Conservation (phyloP, 2,329 filamentous ascomycete species). For the Annulohypoxylon truncatum region DNA sequence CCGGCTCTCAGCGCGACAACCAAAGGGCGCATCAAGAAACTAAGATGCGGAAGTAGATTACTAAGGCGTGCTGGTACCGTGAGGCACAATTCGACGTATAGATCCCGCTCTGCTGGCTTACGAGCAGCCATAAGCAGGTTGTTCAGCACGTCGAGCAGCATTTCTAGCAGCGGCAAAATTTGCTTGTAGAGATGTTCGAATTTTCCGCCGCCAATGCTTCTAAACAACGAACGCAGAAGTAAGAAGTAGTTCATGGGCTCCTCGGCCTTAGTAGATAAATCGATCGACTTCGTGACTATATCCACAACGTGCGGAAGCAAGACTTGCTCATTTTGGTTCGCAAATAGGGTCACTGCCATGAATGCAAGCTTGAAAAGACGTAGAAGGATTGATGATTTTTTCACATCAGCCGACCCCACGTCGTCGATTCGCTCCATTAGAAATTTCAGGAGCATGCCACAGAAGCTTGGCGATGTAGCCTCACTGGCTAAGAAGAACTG, state of each 20-base stretch:
- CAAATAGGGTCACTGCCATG: conserved; percentile 98
- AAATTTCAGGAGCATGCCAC: conserved; percentile 96
- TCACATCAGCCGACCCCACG: conserved; percentile 90
- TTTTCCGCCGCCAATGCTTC: conserved; percentile 95
- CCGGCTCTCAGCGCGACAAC: conserved; percentile 95
- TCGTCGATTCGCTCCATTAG: conserved; percentile 97
- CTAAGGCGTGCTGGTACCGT: conserved; percentile 95
- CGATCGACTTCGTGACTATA: conserved; percentile 97
- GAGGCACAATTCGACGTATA: conserved; percentile 96
- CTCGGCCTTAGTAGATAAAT: conserved; percentile 92
- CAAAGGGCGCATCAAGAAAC: conserved; percentile 94
- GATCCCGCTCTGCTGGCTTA: conserved; percentile 88
- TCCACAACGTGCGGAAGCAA: conserved; percentile 95
- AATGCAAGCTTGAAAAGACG: conserved; percentile 98
- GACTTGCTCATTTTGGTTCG: conserved; percentile 93
- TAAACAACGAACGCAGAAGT: conserved; percentile 88
- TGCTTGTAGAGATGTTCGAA: conserved; percentile 99
- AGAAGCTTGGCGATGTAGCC: conserved; percentile 96
- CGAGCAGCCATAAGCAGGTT: conserved; percentile 90
- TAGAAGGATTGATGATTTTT: conserved; percentile 91
- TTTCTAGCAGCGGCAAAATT: conserved; percentile 93
- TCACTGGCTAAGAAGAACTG: conserved; percentile 99
- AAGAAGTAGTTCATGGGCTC: conserved; percentile 99
- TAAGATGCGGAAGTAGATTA: conserved; percentile 93
- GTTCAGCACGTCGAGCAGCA: conserved; percentile 97